Conservation (phyloP, 257 asterid species). For the Mentha longifolia region DNA sequence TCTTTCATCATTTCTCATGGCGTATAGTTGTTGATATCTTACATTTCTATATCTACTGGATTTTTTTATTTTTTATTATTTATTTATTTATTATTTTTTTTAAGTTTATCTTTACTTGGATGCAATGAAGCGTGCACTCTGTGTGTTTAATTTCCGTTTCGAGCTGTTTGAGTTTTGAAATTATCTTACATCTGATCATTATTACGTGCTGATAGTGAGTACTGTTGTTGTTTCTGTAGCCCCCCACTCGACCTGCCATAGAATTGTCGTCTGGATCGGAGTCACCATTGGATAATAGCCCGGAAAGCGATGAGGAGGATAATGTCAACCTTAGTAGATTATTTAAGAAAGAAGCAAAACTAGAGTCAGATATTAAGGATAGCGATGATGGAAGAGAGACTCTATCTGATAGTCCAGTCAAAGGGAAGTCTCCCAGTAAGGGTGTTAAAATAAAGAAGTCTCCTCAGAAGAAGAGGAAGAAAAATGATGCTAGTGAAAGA, state of each 20-base stretch:
- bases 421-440: slow-evolving; percentile 46
- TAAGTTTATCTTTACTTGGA: background rate
- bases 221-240: slow-evolving; percentile 40
- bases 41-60: background rate
- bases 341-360: slow-evolving; percentile 48
- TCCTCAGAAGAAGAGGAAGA: slow-evolving; percentile 51
- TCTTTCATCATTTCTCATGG: background rate
- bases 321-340: slow-evolving; percentile 48
- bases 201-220: slow-evolving; percentile 27
- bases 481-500: slow-evolving; percentile 35
- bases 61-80: too few relatives aligned
- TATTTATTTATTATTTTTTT: too few relatives aligned
- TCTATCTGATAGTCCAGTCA: slow-evolving; percentile 30
- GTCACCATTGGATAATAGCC: slow-evolving; percentile 46
- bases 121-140: background rate
- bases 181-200: background rate
- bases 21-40: background rate
- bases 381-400: slow-evolving; percentile 34
- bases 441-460: slow-evolving; percentile 39
- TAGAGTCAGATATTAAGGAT: slow-evolving; percentile 30
- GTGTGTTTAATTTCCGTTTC: slow-evolving; percentile 8
- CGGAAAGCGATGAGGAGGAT: slow-evolving; percentile 61
- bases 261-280: slow-evolving; percentile 60
- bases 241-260: slow-evolving; percentile 48
- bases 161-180: slow-evolving; percentile 10